Base-by-base conservation (phyloP, 768 basidiomycete species). In the Sarcodon sp. region DNA sequence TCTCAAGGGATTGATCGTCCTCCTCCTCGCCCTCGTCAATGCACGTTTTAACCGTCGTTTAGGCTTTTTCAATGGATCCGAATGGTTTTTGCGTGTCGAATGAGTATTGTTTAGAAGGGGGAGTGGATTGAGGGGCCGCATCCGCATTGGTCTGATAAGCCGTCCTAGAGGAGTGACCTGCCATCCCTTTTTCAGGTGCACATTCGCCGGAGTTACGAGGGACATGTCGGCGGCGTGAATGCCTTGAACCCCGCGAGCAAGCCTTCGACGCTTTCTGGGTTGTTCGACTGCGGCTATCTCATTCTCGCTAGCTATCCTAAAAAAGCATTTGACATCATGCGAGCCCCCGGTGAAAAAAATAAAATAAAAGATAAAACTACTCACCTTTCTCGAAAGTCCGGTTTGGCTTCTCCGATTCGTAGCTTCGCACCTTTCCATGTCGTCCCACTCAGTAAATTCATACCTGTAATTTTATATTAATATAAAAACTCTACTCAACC, bases 341-440 rank as follows among this genome's bases (percentile, higher is more conserved):
- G 33, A 21, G 3, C 21, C 3, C 44, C 11, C 5, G 7, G 11
- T 43, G 48, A 51, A 47, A n/a, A 53, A 51, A 45, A 4, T 33
- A 43, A 9, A 36, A 11, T 47, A 32, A 31, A 15, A 38, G 36
- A 49, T 21, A 35, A 47, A 5, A 2, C 2, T 9, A 54, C 68
- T 35, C 45, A 83, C 87, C 77, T 70, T 57, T 81, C 77, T 3
- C 61, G 61, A 55, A 71, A 89, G 59, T 88, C 80, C 1, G 80
- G 81, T 52, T 78, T 83, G n/a, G 88, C 87, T 54, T 89, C 86
- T 7, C 86, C 86, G 34, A 91, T 75, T 13, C 87, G 75, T 33
- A 91, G 65, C 54, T 84, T 89, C 16, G 87, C 67, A n/a, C 89
- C 89, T 65, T 88, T 90, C 85, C 87, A 92, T 0, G 77, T 85